Evolutionary conservation across 1,284 basidiomycete species (phyloP), one percentile per base, ranked within the genome.

Genomic region (Ceratobasidium papillatum): DNA sequence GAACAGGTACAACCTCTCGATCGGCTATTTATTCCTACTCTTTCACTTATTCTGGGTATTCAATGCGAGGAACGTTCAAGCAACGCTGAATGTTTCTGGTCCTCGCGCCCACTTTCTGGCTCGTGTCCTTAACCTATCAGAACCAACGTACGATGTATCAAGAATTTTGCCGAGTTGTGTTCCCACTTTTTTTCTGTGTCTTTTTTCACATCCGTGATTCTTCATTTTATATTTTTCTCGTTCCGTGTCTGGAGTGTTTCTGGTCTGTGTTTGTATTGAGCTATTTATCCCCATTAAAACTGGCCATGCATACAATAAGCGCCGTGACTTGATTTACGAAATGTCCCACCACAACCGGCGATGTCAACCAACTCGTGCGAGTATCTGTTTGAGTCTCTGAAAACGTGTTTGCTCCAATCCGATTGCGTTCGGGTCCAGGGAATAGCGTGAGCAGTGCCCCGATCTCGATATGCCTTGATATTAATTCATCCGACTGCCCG

Each of bases 311-410:
- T 64, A 14, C 27, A 64, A 30, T 68, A 68, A 54, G 63, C 63
- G 63, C 63, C 63, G 22, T 59, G 56, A 11, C 5, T 36, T 59
- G 32, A 59, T n/a, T 59, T 36, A 30, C 36, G 32, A 36, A 59
- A 59, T 59, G 30, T 34, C 8, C 56, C 12, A 59, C 36, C 36
- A 59, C 56, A 22, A 68, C 49, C 5, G 11, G 47, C 47, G 32
- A 68, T 68, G 65, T 68, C 65, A n/a, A 68, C 65, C 51, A 68
- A 68, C 43, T 68, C 65, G 49, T 68, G 65, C 36, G 38, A 68
- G 7, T 68, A 68, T 51, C 65, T 68, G 14, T 47, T 68, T 19
- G 51, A 52, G 30, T 68, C 65, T 27, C 43, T 68, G 32, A 68
- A 68, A 36, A 51, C 65, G n/a, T 68, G 65, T 43, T 27, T 68